phyloP scores from a whole-genome alignment of 179 eudicot species.

The Silene vulgaris region DNA sequence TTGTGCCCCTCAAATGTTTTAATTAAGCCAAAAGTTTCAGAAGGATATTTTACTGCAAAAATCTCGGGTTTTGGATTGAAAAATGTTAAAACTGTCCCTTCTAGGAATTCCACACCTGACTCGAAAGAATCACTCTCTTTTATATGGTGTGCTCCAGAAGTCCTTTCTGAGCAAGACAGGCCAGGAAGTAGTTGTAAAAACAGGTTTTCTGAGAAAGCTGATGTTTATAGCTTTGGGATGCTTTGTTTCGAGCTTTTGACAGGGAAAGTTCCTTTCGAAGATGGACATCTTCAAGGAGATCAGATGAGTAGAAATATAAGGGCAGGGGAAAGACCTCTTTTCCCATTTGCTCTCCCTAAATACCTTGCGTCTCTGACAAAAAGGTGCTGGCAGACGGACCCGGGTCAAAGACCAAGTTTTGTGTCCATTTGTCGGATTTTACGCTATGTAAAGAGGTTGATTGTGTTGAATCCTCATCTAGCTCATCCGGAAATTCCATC shows the following conservation, averaged over 20 bases:
- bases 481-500: constrained; percentile 51
- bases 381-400: constrained; percentile 80
- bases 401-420: constrained; percentile 67
- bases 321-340: constrained; percentile 79
- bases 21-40: constrained; percentile 46
- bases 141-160: constrained; percentile 88
- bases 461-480: constrained; percentile 60
- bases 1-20: constrained; percentile 67
- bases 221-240: constrained; percentile 91
- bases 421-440: constrained; percentile 69
- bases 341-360: constrained; percentile 64
- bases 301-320: constrained; percentile 73
- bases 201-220: constrained; percentile 62
- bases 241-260: constrained; percentile 79
- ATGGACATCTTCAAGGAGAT: constrained; percentile 81
- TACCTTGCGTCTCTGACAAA: constrained; percentile 55
- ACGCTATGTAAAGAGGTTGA: constrained; percentile 53
- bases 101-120: constrained; percentile 31
- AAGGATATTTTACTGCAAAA: constrained; percentile 60
- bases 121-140: constrained; percentile 33
- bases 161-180: constrained; percentile 62
- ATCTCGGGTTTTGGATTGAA: constrained; percentile 57
- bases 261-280: constrained; percentile 86
- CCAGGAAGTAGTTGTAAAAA: constrained; percentile 29
- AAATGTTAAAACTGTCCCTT: constrained; percentile 26